A percentile compares a stretch with the other conserved stretches of the same genome.
Conservation (phyloP, 768 basidiomycete species). For the Pleurotus tuoliensis region DNA sequence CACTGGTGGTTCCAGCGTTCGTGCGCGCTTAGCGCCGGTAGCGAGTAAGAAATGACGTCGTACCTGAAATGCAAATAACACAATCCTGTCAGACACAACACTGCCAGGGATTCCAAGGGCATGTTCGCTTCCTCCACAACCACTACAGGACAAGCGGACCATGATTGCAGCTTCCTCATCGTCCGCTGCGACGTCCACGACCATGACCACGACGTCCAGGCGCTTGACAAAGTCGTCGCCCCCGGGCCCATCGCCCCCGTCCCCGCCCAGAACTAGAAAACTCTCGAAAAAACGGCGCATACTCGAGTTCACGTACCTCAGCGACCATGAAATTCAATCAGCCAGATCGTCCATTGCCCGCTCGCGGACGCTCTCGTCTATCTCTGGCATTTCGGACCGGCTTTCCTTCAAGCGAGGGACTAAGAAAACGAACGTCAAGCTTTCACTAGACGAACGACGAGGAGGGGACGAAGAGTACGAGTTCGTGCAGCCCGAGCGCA, state of each 20-base stretch:
- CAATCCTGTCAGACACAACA: constrained; percentile 62
- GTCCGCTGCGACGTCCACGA: neutral
- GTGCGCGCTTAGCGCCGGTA: too few relatives aligned
- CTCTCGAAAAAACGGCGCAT: neutral
- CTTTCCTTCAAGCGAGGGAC: neutral
- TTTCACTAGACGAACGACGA: neutral
- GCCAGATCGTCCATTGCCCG: neutral
- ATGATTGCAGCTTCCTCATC: too few relatives aligned
- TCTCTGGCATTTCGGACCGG: neutral
- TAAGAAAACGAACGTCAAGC: neutral
- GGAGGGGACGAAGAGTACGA: too few relatives aligned
- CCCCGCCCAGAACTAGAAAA: neutral
- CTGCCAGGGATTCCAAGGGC: too few relatives aligned
- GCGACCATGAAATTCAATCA: neutral
- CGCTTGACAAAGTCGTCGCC: neutral
- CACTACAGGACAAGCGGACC: too few relatives aligned
- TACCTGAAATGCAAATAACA: constrained; percentile 61
- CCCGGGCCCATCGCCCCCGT: neutral
- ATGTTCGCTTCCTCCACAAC: too few relatives aligned
- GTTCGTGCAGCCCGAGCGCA: neutral
- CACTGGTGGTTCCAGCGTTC: too few relatives aligned
- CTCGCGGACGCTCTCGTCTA: neutral
- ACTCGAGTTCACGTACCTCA: neutral
- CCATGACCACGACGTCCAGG: neutral
- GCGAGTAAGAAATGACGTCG: constrained; percentile 24